phyloP scores from a whole-genome alignment of 108 stramenopile genomes.

The Cylindrotheca closterium region DNA sequence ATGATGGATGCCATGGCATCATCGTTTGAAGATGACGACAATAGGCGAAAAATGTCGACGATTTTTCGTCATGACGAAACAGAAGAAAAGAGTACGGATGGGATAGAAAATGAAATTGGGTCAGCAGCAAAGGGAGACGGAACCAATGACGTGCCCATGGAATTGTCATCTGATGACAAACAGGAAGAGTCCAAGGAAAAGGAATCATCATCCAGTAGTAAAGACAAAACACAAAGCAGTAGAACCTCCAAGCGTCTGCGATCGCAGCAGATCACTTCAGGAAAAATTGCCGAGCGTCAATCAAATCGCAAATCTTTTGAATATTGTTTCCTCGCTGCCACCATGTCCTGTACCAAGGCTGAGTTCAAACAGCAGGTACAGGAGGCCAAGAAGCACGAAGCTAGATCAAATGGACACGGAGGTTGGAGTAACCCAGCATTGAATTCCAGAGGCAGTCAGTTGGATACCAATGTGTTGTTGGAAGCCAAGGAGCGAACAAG shows the following conservation, averaged over 20 bases:
- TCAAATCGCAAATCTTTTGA: conserved; percentile 39
- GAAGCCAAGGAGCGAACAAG: conserved; percentile 34
- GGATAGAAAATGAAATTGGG: background rate
- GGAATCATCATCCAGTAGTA: background rate
- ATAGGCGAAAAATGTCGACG: too few species aligned
- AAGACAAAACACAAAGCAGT: conserved; percentile 1
- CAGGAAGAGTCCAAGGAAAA: background rate
- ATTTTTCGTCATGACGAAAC: too few species aligned
- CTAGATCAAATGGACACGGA: too few species aligned
- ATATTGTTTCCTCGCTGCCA: conserved; percentile 62
- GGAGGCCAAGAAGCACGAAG: background rate
- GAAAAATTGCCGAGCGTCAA: conserved; percentile 45
- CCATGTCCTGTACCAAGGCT: conserved; percentile 48
- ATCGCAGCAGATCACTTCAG: conserved; percentile 64
- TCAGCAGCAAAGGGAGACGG: background rate
- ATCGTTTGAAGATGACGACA: background rate
- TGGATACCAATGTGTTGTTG: too few species aligned
- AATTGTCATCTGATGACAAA: background rate
- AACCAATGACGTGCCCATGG: background rate
- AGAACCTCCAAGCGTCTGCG: conserved; percentile 68
- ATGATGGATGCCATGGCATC: conserved; percentile 21
- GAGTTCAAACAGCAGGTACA: conserved; percentile 16
- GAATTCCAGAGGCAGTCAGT: too few species aligned
- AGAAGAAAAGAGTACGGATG: background rate
- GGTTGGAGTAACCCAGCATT: too few species aligned